These are phyloP conservation scores for Cicer cuneatum DNA, from an alignment of 306 rosid genomes.

Conservation along the genomic window DNA sequence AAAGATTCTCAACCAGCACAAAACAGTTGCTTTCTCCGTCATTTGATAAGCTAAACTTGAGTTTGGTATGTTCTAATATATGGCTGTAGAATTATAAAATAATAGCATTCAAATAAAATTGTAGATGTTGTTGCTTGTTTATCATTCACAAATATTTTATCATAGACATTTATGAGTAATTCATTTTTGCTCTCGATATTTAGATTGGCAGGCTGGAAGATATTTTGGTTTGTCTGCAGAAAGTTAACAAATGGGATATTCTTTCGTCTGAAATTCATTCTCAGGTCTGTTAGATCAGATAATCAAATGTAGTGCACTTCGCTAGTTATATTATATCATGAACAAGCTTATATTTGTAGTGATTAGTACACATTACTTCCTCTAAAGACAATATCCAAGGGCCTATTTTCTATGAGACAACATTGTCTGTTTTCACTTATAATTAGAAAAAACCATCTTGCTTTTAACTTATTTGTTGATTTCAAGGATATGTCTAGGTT, in stretches of 20 bases:
- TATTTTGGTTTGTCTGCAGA: conserved; percentile 59
- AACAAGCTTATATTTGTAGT: conserved; percentile 22
- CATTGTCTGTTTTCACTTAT: conserved; percentile 25
- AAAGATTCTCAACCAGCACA: conserved; percentile 55
- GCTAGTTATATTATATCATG: conserved; percentile 33
- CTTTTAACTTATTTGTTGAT: neutral
- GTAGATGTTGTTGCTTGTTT: conserved; percentile 15
- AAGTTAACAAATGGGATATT: conserved; percentile 62
- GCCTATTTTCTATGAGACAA: neutral
- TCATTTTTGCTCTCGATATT: conserved; percentile 35
- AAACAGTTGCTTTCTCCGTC: conserved; percentile 66
- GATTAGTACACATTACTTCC: conserved; percentile 37
- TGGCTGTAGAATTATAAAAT: conserved; percentile 35
- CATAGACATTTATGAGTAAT: conserved; percentile 14
- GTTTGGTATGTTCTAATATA: conserved; percentile 53
- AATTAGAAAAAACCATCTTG: neutral
- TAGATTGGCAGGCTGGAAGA: conserved; percentile 79
- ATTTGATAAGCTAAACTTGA: conserved; percentile 59
- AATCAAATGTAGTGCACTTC: conserved; percentile 29
- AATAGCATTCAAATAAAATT: conserved; percentile 23
- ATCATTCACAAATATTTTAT: conserved; percentile 18
- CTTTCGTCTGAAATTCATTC: conserved; percentile 70
- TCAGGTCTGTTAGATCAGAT: conserved; percentile 67
- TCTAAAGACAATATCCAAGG: conserved; percentile 23
- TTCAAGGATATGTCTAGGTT: neutral